Conservation (phyloP, 2,329 filamentous ascomycete species). For the Akanthomyces uredinophilus region DNA sequence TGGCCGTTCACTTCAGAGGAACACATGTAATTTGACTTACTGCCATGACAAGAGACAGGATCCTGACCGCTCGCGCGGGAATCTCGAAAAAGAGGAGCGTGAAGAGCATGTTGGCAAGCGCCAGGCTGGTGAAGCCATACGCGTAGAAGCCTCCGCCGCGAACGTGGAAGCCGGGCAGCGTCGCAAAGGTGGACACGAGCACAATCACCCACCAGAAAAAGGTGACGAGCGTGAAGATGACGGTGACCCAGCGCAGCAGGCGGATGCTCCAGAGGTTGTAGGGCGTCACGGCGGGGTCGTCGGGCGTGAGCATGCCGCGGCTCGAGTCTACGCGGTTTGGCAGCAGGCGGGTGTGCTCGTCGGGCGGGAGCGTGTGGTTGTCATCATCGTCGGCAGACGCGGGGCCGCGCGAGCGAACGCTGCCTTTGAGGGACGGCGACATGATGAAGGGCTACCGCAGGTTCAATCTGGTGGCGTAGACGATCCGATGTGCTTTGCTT, state of each 20-base stretch:
- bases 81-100: constrained; percentile 81
- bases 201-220: constrained; percentile 92
- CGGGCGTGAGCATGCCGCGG: constrained; percentile 32
- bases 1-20: too few species aligned
- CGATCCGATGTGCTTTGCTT: background rate
- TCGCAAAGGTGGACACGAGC: constrained; percentile 86
- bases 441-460: background rate
- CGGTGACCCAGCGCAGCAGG: constrained; percentile 69
- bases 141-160: constrained; percentile 90
- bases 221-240: constrained; percentile 68
- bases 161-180: constrained; percentile 77
- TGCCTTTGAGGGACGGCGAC: constrained; percentile 6
- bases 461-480: background rate
- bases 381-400: constrained; percentile 20
- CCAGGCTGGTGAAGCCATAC: constrained; percentile 76
- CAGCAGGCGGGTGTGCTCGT: constrained; percentile 62
- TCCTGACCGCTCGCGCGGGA: constrained; percentile 72
- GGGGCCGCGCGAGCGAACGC: background rate
- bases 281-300: constrained; percentile 62
- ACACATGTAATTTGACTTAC: constrained; percentile 1
- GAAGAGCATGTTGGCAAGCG: constrained; percentile 69
- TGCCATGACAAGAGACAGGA: constrained; percentile 65
- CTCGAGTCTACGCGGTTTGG: constrained; percentile 57
- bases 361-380: constrained; percentile 27
- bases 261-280: constrained; percentile 95